Conservation (phyloP, 345 rosid species). For the Pugionium cornutum region DNA sequence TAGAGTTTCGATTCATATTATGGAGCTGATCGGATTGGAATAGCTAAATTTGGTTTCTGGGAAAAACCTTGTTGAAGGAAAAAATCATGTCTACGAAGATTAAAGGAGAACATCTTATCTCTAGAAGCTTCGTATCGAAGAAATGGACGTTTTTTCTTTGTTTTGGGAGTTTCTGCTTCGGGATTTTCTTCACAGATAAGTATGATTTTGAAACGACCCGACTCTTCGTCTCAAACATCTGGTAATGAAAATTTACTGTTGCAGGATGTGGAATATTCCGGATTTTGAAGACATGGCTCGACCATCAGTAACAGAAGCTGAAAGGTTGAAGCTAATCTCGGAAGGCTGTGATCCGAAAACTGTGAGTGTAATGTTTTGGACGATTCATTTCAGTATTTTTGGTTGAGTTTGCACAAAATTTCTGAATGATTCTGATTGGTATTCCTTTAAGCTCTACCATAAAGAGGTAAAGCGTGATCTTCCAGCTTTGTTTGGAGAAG, state of each 20-base stretch:
- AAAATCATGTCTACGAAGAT: conserved; percentile 59
- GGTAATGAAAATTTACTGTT: conserved; percentile 18
- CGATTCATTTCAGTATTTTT: background rate
- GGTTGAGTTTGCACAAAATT: conserved; percentile 1
- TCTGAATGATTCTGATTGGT: conserved; percentile 42
- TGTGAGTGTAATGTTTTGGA: conserved; percentile 47
- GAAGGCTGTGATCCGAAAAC: conserved; percentile 71
- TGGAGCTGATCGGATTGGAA: no score
- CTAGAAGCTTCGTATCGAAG: conserved; percentile 54
- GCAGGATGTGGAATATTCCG: conserved; percentile 74
- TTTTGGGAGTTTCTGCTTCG: conserved; percentile 75
- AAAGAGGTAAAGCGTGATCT: conserved; percentile 70
- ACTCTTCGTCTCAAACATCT: conserved; percentile 3
- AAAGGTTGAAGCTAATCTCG: conserved; percentile 65
- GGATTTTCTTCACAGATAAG: conserved; percentile 73
- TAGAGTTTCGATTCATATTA: background rate
- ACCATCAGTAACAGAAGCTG: conserved; percentile 67
- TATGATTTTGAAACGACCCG: conserved; percentile 2
- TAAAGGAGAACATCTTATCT: conserved; percentile 57
- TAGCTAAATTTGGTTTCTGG: background rate
- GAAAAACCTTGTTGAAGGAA: background rate
- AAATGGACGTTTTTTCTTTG: conserved; percentile 81
- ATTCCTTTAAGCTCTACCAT: conserved; percentile 51
- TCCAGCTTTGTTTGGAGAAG: conserved; percentile 62
- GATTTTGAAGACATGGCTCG: conserved; percentile 62